Evolutionary conservation across 2,329 filamentous ascomycete species (phyloP), one percentile per base, ranked within the genome.

Genomic region (Cladosporium sphaerospermum): DNA sequence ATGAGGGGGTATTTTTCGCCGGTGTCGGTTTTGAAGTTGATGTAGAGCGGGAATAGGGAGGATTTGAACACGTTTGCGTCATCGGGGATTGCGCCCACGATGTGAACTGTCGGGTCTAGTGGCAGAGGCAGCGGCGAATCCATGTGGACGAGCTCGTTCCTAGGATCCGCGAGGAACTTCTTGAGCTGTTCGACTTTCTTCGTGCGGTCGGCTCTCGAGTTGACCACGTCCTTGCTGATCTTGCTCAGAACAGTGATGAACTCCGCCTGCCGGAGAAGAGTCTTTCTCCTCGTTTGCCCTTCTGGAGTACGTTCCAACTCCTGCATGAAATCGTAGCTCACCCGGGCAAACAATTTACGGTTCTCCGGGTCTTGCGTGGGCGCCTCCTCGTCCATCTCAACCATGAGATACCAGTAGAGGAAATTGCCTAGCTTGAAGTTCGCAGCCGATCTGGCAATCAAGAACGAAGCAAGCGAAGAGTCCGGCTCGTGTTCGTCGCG

Each of bases 331-430:
- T 97, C 89, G 64, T 90, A 99, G 55, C 93, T 91, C 8, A 99
- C 88, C 62, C 92, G 90, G 28, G 88, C 86, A 69, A 96, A 99
- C 14, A 97, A 83, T 57, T 88, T 88, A 43, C 88, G 86, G 65
- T 92, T 86, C 53, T 85, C 83, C 18, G 83, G 79, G 10, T 61
- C 56, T 61, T 91, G 88, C 41, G 89, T 86, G 3, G 83, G 82
- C 4, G 56, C 50, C 14, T 61, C 57, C 8, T 65, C 60, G 67
- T 96, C 92, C 61, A 91, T 95, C 71, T 99, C 95, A 1, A 99
- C 93, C 84, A 96, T 96, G 2, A 99, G 78, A 69, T 97, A 99
- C 93, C 93, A 99, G 69, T 96, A 89, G 51, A 99, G 82, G 71
- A 95, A 96, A 67, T 95, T 99, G 31, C 92, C 93, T 1, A 99